Evolutionary conservation across 768 basidiomycete species (phyloP).

Genomic region (Boletus reticulatus): DNA sequence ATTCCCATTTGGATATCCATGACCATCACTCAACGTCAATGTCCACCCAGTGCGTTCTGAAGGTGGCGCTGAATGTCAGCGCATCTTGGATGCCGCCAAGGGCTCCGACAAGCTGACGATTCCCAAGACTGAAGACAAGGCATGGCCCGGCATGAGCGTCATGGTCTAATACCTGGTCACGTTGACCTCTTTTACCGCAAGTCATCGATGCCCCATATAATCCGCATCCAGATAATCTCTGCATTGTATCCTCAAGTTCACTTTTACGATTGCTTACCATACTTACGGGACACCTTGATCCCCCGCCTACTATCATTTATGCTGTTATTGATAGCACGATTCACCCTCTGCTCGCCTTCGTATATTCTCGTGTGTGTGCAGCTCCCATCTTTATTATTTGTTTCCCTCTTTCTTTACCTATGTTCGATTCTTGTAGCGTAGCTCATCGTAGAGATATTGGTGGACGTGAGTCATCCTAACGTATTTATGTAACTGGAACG

Average conservation of each 20-base stretch:
- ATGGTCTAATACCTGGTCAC: slow-evolving; percentile 26
- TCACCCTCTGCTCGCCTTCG: neutral
- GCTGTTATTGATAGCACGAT: slow-evolving; percentile 27
- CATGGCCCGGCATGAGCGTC: slow-evolving; percentile 32
- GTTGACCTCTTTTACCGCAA: slow-evolving; percentile 13
- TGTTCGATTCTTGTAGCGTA: slow-evolving; percentile 31
- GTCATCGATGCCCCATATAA: slow-evolving; percentile 22
- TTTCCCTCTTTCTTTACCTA: neutral
- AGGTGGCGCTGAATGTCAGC: slow-evolving; percentile 74
- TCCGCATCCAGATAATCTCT: slow-evolving; percentile 19
- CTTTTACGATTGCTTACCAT: slow-evolving; percentile 26
- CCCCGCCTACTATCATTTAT: slow-evolving; percentile 16
- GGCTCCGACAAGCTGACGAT: slow-evolving; percentile 22
- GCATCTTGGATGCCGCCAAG: slow-evolving; percentile 36
- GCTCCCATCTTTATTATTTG: slow-evolving; percentile 15
- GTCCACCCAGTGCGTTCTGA: slow-evolving; percentile 64
- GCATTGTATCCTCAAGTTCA: slow-evolving; percentile 15
- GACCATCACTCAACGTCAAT: neutral
- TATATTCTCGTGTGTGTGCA: slow-evolving; percentile 2
- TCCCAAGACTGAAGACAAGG: slow-evolving; percentile 33
- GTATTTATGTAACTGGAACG: slow-evolving; percentile 31
- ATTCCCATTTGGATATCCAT: neutral
- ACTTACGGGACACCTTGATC: slow-evolving; percentile 21
- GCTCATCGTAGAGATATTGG: slow-evolving; percentile 31
- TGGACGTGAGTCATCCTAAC: slow-evolving; percentile 17